Base-by-base conservation (phyloP, 768 basidiomycete genomes). In the Termitomyces sp. region DNA sequence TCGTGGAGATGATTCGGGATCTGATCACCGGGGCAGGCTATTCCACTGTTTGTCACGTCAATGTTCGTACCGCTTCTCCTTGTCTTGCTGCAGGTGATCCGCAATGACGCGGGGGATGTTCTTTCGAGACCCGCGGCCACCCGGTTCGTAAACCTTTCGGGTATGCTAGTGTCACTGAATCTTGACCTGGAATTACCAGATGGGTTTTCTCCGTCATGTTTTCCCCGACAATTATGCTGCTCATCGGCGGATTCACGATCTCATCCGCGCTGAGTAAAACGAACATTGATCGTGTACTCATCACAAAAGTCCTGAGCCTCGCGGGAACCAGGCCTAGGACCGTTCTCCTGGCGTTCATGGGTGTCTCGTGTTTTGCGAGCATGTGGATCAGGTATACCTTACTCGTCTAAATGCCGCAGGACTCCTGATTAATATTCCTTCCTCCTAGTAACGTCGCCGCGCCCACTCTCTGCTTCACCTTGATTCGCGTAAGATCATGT, bases 231-330 rank as follows among this genome's bases (percentile, higher is more conserved):
- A 97, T 99, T 74, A 96, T 98, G 93, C 90, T 99, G 39, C 88
- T 98, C 54, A 93, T 96, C 65, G 95, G 95, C 11, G 96, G 97
- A 35, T 96, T 98, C 81, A 98, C 96, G 9, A 96, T 98, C 64
- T 94, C 97, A 0, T 94, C 96, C 11, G 97, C 96, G 0, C 78
- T 99, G 24, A 92, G 90, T 77, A 98, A 98, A 78, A 96, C 96
- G 6, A 91, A 91, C 64, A 94, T 98, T 63, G 97, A 98, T 76
- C 85, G 89, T 24, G 85, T 98, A 59, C 73, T 98, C 52, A 95
- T 98, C 63, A 96, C 95, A 4, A 85, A 91, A 33, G 87, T 98
- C 45, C 83, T 99, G 56, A 90, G 88, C 69, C 80, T 98, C 55
- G 97, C 97, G 7, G 96, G 97, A 5, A 89, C 93, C 12, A 82